phyloP scores from a whole-genome alignment of 2,329 filamentous ascomycete genomes.

The Exophiala spinifera region DNA sequence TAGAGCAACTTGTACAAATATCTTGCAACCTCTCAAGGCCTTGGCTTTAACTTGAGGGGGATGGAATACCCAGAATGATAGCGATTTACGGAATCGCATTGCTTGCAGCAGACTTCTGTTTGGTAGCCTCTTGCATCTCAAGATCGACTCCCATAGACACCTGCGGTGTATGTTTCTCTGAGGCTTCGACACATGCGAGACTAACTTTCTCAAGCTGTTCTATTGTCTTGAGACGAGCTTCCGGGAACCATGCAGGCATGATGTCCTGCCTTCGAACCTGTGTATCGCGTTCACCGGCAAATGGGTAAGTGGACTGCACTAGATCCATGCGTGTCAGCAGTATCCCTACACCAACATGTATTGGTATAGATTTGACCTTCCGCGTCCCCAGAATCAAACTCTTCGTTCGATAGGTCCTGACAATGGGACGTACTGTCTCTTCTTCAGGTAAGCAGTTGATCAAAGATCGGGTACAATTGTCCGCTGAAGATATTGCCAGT shows the following conservation, averaged over 20 bases:
- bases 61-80: not conserved
- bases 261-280: not conserved
- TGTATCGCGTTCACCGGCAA: conserved; percentile 3
- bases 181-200: not conserved
- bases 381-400: conserved; percentile 5
- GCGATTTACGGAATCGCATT: not conserved
- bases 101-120: not conserved
- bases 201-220: conserved; percentile 1
- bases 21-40: not conserved
- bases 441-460: conserved; percentile 5
- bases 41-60: not conserved
- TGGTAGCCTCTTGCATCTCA: not conserved
- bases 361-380: not conserved
- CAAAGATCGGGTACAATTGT: not conserved
- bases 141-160: not conserved
- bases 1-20: not conserved
- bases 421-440: conserved; percentile 2
- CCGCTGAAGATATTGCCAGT: not conserved
- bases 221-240: conserved; percentile 4
- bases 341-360: not conserved
- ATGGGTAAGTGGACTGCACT: not conserved
- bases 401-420: conserved; percentile 10
- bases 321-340: not conserved
- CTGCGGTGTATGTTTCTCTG: not conserved
- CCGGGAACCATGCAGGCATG: not conserved